Conservation (phyloP, 2,329 filamentous ascomycete species). For the Penicillium sp. region DNA sequence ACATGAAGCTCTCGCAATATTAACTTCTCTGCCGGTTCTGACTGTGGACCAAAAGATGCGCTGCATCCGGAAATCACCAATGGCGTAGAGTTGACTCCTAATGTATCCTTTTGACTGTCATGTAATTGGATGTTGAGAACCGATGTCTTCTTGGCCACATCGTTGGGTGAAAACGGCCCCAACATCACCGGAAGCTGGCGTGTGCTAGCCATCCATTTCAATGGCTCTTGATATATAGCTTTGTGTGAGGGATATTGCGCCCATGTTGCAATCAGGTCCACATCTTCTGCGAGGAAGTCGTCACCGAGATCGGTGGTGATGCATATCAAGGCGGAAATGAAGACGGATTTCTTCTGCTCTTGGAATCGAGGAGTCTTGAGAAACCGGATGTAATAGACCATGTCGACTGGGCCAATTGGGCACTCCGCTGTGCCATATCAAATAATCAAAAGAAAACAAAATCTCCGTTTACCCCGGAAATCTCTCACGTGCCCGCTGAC, state of each 20-base stretch:
- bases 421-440: not conserved
- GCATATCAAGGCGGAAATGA: constrained; percentile 56
- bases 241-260: constrained; percentile 14
- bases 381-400: constrained; percentile 65
- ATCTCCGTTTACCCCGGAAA: constrained; percentile 4
- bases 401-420: constrained; percentile 24
- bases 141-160: constrained; percentile 25
- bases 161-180: constrained; percentile 29
- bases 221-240: constrained; percentile 21
- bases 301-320: constrained; percentile 70
- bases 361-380: constrained; percentile 59
- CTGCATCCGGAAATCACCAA: constrained; percentile 60
- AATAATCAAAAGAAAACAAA: not conserved
- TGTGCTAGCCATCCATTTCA: constrained; percentile 36
- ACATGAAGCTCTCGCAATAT: constrained; percentile 56
- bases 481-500: constrained; percentile 27
- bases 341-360: constrained; percentile 44
- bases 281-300: constrained; percentile 54
- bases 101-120: constrained; percentile 17
- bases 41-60: constrained; percentile 40
- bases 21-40: constrained; percentile 48
- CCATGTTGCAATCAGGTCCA: constrained; percentile 31
- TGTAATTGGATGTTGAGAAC: constrained; percentile 27
- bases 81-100: constrained; percentile 31
- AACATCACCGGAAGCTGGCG: constrained; percentile 34